Evolutionary conservation across 768 basidiomycete species (phyloP), one percentile per base, ranked within the genome.

Genomic region (Asterophora lycoperdoides): DNA sequence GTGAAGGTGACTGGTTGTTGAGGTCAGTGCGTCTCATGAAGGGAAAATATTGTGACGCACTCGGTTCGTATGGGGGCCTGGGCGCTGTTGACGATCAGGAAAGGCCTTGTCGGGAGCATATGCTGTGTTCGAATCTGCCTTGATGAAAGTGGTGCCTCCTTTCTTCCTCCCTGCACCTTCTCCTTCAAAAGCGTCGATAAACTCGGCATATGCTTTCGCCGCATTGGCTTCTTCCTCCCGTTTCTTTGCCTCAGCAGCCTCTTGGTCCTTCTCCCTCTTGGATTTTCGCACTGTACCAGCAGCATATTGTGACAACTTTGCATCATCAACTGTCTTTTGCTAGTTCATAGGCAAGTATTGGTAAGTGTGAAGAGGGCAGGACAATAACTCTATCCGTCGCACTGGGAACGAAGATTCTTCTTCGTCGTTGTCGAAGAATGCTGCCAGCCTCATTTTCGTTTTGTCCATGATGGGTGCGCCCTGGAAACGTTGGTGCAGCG

Each of bases 261-360:
- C 94, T 60, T 84, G 84, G 63, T 98, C 96, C 60, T 88, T 87
- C 68, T 98, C 94, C 55, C 89, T 77, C 50, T 86, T 84, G 13
- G 93, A 93, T 72, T 98, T 97, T 51, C 84, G 82, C 44, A 85
- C 80, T 32, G 80, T 88, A n/a, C 88, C 93, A 61, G 90, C 82
- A 28, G 89, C 68, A 68, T 89, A 96, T 41, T 89, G 86, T 30
- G 88, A 86, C 50, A 88, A 69, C 68, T 95, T 95, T 59, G 85
- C 80, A 61, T 87, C 84, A 59, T 91, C 90, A 51, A 95, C 75
- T 49, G 86, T 73, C 75, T 86, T 90, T 80, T 83, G 86, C 90
- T 93, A 77, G 66, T 63, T 62, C 55, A 71, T 66, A 68, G 64
- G 64, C 69, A 72, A 69, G 63, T 69, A 70, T 71, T 70, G 73